A percentile compares a stretch with the other conserved stretches of the same genome.
Conservation (phyloP, 495 filamentous ascomycete species). For the Penicillium salamii region DNA sequence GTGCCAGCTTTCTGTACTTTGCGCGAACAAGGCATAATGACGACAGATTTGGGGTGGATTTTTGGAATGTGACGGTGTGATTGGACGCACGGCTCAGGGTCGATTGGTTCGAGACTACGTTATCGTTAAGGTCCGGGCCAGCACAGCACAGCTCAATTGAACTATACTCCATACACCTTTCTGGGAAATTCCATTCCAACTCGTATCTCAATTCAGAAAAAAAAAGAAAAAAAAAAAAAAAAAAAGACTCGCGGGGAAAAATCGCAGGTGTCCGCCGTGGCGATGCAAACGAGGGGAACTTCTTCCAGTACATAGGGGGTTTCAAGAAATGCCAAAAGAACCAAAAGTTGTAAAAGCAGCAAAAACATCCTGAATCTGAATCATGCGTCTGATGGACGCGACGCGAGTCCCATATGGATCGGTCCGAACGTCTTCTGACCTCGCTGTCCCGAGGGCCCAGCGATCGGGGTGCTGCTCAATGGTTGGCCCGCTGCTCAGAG, state of each 20-base stretch:
- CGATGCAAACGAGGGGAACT: conserved; percentile 1
- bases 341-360: conserved; percentile 1
- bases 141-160: not conserved
- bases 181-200: not conserved
- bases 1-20: not conserved
- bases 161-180: not conserved
- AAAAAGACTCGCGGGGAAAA: not conserved
- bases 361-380: conserved; percentile 5
- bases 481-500: not conserved
- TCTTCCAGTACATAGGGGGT: not conserved
- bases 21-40: not conserved
- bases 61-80: not conserved
- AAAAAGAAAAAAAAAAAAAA: not conserved
- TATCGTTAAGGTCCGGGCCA: not conserved
- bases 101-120: not conserved
- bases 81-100: not conserved
- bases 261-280: conserved; percentile 3
- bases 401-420: conserved; percentile 8
- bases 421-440: not conserved
- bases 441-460: too few species aligned
- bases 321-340: conserved; percentile 4
- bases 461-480: not conserved
- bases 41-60: not conserved
- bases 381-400: conserved; percentile 8
- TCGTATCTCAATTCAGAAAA: not conserved